Percentiles rank a stretch among this genome's conserved stretches.
Conservation (phyloP, 2,329 filamentous ascomycete species). For the Paraconiothyrium sp. region DNA sequence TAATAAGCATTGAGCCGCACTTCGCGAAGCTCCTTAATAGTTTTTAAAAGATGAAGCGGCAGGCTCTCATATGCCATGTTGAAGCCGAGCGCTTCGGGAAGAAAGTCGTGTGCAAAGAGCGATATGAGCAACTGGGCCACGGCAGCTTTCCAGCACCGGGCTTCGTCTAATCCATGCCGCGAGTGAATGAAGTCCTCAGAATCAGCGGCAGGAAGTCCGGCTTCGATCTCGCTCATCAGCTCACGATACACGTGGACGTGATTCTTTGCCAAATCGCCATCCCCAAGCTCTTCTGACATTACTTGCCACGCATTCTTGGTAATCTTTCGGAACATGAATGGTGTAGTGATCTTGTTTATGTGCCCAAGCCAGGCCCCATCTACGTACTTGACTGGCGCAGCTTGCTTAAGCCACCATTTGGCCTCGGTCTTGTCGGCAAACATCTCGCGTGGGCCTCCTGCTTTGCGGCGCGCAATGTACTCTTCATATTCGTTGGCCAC, state of each 20-base stretch:
- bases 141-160: conserved; percentile 55
- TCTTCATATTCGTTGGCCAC: conserved; percentile 45
- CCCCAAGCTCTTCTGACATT: conserved; percentile 61
- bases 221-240: conserved; percentile 44
- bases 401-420: conserved; percentile 52
- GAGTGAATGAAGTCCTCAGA: conserved; percentile 41
- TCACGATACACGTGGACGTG: conserved; percentile 53
- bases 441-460: conserved; percentile 49
- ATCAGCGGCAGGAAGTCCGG: conserved; percentile 44
- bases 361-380: conserved; percentile 62
- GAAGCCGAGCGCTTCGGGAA: conserved; percentile 62
- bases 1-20: conserved; percentile 57
- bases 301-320: conserved; percentile 60
- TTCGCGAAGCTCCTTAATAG: conserved; percentile 56
- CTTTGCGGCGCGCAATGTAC: conserved; percentile 47
- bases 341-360: conserved; percentile 56
- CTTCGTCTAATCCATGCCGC: conserved; percentile 36
- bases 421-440: conserved; percentile 49
- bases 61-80: conserved; percentile 61
- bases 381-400: conserved; percentile 57
- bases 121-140: conserved; percentile 59
- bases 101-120: conserved; percentile 59
- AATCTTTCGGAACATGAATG: conserved; percentile 51
- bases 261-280: conserved; percentile 58
- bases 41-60: conserved; percentile 52